These are phyloP conservation scores for Ailanthus altissimus DNA, from an alignment of 345 rosid species.

Conservation along the genomic window DNA sequence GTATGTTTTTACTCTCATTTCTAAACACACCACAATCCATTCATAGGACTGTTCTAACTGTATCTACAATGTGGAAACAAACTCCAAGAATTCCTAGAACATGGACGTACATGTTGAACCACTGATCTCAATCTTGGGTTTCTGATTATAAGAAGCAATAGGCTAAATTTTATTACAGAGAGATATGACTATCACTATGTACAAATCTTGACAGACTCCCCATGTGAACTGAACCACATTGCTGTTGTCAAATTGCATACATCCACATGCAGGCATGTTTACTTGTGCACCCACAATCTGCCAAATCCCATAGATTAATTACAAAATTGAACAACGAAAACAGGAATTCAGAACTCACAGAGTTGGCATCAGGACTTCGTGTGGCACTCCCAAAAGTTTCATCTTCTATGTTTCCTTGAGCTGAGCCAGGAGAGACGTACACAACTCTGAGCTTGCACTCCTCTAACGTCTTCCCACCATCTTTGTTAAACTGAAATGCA, in stretches of 20 bases:
- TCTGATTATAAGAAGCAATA: too few relatives aligned
- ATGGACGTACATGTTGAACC: neutral
- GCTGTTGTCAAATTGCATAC: neutral
- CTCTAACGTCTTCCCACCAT: constrained; percentile 61
- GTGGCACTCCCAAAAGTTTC: constrained; percentile 46
- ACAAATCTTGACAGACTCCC: neutral
- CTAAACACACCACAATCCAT: neutral
- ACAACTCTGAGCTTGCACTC: constrained; percentile 88
- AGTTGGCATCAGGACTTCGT: constrained; percentile 50
- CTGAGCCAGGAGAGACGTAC: constrained; percentile 53
- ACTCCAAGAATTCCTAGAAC: neutral
- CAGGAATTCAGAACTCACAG: constrained; percentile 51
- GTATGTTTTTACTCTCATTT: neutral
- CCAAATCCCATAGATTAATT: constrained; percentile 4
- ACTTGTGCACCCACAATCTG: neutral
- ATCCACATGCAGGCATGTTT: neutral
- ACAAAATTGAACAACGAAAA: constrained; percentile 1
- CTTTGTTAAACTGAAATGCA: constrained; percentile 69
- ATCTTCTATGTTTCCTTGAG: constrained; percentile 55
- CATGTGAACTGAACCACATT: neutral
- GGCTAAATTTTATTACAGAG: neutral
- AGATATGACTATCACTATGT: neutral
- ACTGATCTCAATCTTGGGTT: neutral
- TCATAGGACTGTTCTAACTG: neutral
- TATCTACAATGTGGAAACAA: neutral